Evolutionary conservation across 2,329 filamentous ascomycete species (phyloP), one percentile per base, ranked within the genome.

Genomic region (Zymoseptoria pseudotritici): DNA sequence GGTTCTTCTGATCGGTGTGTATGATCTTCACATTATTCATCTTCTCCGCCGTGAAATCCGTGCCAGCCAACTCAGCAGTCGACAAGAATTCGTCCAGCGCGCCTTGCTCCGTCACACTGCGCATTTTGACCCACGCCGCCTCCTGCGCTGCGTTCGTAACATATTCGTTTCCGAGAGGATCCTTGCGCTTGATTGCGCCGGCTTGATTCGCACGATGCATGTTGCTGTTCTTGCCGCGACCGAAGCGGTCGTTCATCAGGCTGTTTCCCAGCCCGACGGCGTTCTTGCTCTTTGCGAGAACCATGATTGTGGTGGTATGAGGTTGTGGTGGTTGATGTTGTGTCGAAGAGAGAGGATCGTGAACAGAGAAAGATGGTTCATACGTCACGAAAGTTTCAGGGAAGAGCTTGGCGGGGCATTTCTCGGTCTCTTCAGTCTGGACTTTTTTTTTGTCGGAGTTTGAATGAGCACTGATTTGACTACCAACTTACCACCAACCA

Each of bases 21-120:
- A 99, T 97, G 73, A 99, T 97, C 80, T 97, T 97, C 77, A 97
- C 89, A 72, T 95, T 97, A 78, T 93, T 97, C 85, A 96, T 89
- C 83, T 97, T 97, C 80, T 97, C 92, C 26, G 94, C 95, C 0
- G 93, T 97, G 76, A 99, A 99, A 74, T 99, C 94, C 66, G 94
- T 99, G 66, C 91, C 93, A n/a, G 94, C 94, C 68, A 99, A 80
- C 78, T 97, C 92, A 64, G 94, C 95, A 1, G 94, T 99, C 59
- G 89, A 90, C 65, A 99, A 80, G 75, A 99, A 99, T 76, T 99
- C 94, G 75, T 99, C 94, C 63, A 99, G 85, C 52, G 92, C 92
- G 67, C 88, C 92, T 77, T 99, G 94, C 80, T 99, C 91, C 4
- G 94, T 99, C 68, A 99, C 90, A 74, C 91, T 96, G 79, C 93